These are phyloP conservation scores for Piedraia hortae DNA, from an alignment of 2,329 filamentous ascomycete genomes.

Conservation along the genomic window DNA sequence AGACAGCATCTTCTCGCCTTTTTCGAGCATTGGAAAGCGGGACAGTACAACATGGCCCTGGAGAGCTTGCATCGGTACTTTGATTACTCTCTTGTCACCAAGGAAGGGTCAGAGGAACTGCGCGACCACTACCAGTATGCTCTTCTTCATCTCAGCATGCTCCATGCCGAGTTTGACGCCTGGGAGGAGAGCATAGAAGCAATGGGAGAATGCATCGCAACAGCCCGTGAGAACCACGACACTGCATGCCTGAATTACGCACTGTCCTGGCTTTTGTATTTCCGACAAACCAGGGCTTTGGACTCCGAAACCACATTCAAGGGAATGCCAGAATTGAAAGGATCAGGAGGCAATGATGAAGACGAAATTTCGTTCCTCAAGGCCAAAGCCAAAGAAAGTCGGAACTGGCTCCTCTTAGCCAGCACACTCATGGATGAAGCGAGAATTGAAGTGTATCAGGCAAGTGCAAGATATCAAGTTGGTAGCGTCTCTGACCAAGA, in stretches of 20 bases:
- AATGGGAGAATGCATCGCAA: conserved; percentile 84
- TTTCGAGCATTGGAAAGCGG: conserved; percentile 72
- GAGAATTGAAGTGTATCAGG: conserved; percentile 47
- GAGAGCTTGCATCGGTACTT: conserved; percentile 86
- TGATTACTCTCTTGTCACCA: conserved; percentile 40
- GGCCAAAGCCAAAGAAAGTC: conserved; percentile 57
- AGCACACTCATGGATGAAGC: conserved; percentile 67
- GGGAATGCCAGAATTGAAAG: conserved; percentile 7
- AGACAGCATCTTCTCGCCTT: conserved; percentile 24
- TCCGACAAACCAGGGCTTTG: conserved; percentile 58
- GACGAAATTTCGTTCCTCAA: conserved; percentile 66
- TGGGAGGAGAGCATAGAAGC: conserved; percentile 71
- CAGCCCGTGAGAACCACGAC: conserved; percentile 70
- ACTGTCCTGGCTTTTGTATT: conserved; percentile 86
- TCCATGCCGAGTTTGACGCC: conserved; percentile 88
- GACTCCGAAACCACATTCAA: conserved; percentile 5
- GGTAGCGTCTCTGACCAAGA: conserved; percentile 1
- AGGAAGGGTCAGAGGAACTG: conserved; percentile 5
- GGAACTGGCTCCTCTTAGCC: conserved; percentile 63
- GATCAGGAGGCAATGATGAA: conserved; percentile 23
- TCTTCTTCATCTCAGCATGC: conserved; percentile 68
- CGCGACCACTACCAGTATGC: conserved; percentile 71
- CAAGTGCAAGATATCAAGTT: conserved; percentile 22
- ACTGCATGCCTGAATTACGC: conserved; percentile 83
- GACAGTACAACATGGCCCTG: conserved; percentile 71